Evolutionary conservation across 2,329 filamentous ascomycete species (phyloP).

Genomic region (Helicocarpus griseus): DNA sequence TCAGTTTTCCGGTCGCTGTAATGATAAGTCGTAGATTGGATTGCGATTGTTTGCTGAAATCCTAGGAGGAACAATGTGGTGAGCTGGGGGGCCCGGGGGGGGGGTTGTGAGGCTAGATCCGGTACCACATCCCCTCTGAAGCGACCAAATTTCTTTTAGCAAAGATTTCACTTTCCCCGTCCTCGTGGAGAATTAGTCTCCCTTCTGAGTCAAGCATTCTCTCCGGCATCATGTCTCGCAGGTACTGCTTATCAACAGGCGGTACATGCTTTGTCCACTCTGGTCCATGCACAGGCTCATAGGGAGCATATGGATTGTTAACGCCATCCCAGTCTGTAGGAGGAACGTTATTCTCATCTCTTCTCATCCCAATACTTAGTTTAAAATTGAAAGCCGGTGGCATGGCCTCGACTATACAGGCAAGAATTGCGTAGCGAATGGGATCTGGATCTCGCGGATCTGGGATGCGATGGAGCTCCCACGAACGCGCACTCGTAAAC

Average conservation of each 20-base stretch:
- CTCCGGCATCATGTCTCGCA: slow-evolving; percentile 14
- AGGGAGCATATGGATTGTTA: slow-evolving; percentile 11
- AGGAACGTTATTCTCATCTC: slow-evolving; percentile 12
- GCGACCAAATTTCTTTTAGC: slow-evolving; percentile 9
- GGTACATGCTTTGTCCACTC: slow-evolving; percentile 14
- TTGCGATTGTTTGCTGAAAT: too few species aligned
- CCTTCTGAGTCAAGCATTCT: slow-evolving; percentile 15
- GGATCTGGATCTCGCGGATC: slow-evolving; percentile 19
- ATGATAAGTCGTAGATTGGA: too few species aligned
- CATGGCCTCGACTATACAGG: slow-evolving; percentile 17
- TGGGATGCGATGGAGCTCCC: slow-evolving; percentile 16
- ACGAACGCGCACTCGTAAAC: slow-evolving; percentile 13
- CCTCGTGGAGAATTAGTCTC: slow-evolving; percentile 16
- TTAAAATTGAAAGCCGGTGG: slow-evolving; percentile 18
- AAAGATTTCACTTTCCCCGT: slow-evolving; percentile 7
- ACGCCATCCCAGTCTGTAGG: background rate
- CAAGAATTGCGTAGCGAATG: slow-evolving; percentile 21
- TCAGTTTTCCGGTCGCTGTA: too few species aligned
- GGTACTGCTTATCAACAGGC: slow-evolving; percentile 8
- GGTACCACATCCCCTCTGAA: slow-evolving; percentile 7
- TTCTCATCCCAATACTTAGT: slow-evolving; percentile 14
- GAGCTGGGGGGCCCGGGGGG: too few species aligned
- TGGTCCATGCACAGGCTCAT: slow-evolving; percentile 8
- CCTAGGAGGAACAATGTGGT: too few species aligned
- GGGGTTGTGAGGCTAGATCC: slow-evolving; percentile 5